Evolutionary conservation across 352 stramenopile species (phyloP).

Genomic region (Globisporangium polare): DNA sequence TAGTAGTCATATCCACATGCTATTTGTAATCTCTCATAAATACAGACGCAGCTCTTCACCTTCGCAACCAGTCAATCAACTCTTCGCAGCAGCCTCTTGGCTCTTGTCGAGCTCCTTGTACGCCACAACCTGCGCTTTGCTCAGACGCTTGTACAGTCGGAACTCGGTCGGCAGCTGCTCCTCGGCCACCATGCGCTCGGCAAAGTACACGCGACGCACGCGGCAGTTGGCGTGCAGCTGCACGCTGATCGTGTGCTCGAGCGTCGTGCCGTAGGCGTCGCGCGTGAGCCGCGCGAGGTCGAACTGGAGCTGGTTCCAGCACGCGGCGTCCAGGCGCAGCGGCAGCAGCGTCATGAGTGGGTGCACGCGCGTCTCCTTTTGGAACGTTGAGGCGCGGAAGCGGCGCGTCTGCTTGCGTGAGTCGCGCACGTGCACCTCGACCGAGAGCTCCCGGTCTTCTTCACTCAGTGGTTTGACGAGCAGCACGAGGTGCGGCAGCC

Average conservation of each 20-base stretch:
- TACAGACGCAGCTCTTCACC: not conserved
- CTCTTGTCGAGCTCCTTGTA: constrained; percentile 19
- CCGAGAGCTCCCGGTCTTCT: constrained; percentile 29
- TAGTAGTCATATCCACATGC: not conserved
- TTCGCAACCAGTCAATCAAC: not conserved
- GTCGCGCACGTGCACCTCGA: constrained; percentile 47
- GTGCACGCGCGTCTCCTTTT: constrained; percentile 38
- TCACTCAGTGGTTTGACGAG: constrained; percentile 35
- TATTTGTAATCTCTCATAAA: not conserved
- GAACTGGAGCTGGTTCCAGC: constrained; percentile 62
- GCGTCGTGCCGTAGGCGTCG: constrained; percentile 38
- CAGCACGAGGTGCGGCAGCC: constrained; percentile 41
- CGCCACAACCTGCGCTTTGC: constrained; percentile 24
- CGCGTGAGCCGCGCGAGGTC: constrained; percentile 39
- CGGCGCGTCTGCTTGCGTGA: constrained; percentile 27
- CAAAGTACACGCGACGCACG: constrained; percentile 55
- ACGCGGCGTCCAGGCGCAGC: constrained; percentile 32
- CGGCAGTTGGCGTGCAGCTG: constrained; percentile 56
- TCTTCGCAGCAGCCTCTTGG: not conserved
- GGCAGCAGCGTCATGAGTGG: constrained; percentile 32
- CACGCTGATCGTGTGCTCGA: constrained; percentile 35
- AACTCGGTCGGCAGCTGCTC: constrained; percentile 42
- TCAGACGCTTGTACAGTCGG: constrained; percentile 45
- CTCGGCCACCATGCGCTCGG: constrained; percentile 38
- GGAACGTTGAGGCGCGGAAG: constrained; percentile 47